Evolutionary conservation across 805 yeast species (phyloP), one percentile per base, ranked within the genome.

Genomic region (Kockiozyma suomiensis): DNA sequence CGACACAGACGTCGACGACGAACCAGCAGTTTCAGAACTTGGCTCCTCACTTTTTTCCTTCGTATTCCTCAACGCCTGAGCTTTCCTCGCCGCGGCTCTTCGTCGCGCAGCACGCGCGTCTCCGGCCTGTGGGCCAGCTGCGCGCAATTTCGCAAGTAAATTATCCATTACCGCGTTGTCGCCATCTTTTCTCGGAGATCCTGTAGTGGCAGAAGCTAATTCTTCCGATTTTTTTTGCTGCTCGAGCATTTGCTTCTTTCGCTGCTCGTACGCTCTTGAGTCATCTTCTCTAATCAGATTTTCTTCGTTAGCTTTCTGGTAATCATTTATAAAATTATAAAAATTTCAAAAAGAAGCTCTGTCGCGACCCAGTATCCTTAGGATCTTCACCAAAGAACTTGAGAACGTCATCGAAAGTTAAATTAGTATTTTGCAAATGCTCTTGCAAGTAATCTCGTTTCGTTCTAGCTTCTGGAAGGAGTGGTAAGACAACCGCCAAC

Each of bases 361-460:
- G 82, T 55, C 86, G 81, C 17, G 92, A 82, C 65, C 79, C 78
- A 40, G 81, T 76, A 72, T 93, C 97, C 7, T 72, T 74, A 0
- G 88, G 80, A 71, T 90, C 96, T 74, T 94, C 99, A n/a, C 97
- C 98, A 71, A 89, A 94, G 67, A 82, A 85, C 64, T 80, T 80
- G 96, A 94, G 87, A 64, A 91, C 77, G 35, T 81, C 78, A 54
- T 83, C 83, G 70, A 88, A 88, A 61, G 87, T 90, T 46, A 81
- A 76, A 57, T 85, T 74, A 0, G 93, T 84, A 25, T 83, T 75
- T 56, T 79, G 80, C 30, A 86, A 77, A 65, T 88, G 92, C 55
- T 84, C 83, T 48, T 81, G 81, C 45, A 94, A 74, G 41, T 86
- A 75, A 17, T 83, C 83, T 52, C 85, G 83, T 73, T 89, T 90